phyloP scores from a whole-genome alignment of 2,329 filamentous ascomycete genomes.

The Cephalotrichum gorgonifer region DNA sequence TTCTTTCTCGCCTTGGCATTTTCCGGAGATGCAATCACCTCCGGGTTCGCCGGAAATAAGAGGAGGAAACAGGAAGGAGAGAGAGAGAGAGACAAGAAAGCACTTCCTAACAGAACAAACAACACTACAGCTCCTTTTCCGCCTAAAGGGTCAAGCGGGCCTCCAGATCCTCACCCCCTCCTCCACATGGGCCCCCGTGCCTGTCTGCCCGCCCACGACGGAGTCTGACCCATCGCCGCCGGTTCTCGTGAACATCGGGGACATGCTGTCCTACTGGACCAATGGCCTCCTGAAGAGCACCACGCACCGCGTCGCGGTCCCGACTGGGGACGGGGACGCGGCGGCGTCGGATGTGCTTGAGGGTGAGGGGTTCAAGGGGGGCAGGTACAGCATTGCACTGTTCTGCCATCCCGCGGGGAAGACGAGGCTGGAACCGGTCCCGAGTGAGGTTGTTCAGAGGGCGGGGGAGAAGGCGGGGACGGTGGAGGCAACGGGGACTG shows the following conservation, averaged over 20 bases:
- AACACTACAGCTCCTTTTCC: constrained; percentile 65
- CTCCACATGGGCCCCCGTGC: constrained; percentile 50
- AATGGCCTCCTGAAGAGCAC: constrained; percentile 78
- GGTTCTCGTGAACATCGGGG: constrained; percentile 69
- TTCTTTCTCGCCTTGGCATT: no score
- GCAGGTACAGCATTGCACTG: constrained; percentile 57
- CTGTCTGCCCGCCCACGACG: constrained; percentile 52
- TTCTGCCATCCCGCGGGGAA: constrained; percentile 55
- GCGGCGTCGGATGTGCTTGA: background rate
- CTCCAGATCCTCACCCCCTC: constrained; percentile 65
- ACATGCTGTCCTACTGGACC: constrained; percentile 77
- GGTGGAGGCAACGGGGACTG: constrained; percentile 16
- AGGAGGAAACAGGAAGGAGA: background rate
- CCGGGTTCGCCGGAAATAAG: no score
- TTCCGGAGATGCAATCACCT: no score
- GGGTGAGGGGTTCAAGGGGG: constrained; percentile 23
- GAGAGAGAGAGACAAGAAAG: background rate
- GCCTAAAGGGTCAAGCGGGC: constrained; percentile 72
- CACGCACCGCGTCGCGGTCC: constrained; percentile 78
- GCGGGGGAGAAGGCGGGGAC: constrained; percentile 18
- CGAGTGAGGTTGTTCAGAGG: constrained; percentile 45
- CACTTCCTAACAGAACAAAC: background rate
- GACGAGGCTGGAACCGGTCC: constrained; percentile 44
- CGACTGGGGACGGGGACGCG: constrained; percentile 10
- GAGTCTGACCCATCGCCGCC: constrained; percentile 53